phyloP scores from a whole-genome alignment of 495 filamentous ascomycete species.

The Neurospora cerealis region DNA sequence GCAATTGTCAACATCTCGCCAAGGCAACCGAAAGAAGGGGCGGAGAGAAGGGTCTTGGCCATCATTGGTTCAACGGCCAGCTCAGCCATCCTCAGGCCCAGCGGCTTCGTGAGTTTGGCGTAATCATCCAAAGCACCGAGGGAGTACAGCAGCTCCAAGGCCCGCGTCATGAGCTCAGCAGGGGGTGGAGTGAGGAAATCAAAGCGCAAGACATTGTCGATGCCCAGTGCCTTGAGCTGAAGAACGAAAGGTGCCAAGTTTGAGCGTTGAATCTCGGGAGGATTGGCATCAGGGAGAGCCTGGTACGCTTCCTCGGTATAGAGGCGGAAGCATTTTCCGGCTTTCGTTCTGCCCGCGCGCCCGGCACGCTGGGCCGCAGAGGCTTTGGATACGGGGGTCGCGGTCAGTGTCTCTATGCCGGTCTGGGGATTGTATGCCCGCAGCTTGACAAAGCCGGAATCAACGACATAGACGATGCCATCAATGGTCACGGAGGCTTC shows the following conservation, averaged over 20 bases:
- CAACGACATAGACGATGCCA: constrained; percentile 85
- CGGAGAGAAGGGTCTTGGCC: constrained; percentile 79
- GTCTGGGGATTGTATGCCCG: constrained; percentile 79
- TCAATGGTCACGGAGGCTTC: constrained; percentile 94
- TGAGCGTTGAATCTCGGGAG: constrained; percentile 88
- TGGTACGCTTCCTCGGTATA: constrained; percentile 75
- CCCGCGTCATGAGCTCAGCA: constrained; percentile 76
- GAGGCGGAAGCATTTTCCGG: constrained; percentile 90
- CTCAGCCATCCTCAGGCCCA: constrained; percentile 89
- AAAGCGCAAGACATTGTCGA: constrained; percentile 91
- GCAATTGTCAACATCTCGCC: constrained; percentile 86
- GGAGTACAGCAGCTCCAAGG: constrained; percentile 80
- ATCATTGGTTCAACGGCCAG: constrained; percentile 95
- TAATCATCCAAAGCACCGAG: constrained; percentile 85
- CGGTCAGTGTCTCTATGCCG: constrained; percentile 88
- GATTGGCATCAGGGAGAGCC: constrained; percentile 58
- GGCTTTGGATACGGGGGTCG: constrained; percentile 80
- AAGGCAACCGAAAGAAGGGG: constrained; percentile 63
- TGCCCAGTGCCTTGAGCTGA: constrained; percentile 90
- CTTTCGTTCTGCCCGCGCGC: constrained; percentile 80
- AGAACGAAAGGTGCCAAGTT: constrained; percentile 86
- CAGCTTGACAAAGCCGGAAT: constrained; percentile 86
- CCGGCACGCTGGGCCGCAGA: constrained; percentile 89
- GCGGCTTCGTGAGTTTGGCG: constrained; percentile 79
- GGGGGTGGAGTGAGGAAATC: constrained; percentile 84